Percentiles rank a stretch among this genome's conserved stretches.
Evolutionary conservation across 1,284 basidiomycete species (phyloP).

Genomic region (Inonotus hispidus): DNA sequence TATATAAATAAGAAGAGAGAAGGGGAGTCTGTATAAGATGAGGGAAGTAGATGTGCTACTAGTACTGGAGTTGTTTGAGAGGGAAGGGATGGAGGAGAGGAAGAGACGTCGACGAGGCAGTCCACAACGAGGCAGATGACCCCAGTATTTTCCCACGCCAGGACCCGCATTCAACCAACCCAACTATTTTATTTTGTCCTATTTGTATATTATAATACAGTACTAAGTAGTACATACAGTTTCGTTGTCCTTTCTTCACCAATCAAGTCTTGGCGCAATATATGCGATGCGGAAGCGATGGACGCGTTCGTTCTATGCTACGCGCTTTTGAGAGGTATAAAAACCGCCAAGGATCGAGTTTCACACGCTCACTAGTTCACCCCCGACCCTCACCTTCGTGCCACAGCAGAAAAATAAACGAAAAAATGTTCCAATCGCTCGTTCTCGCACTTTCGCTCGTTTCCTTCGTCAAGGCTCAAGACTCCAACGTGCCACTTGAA

Average conservation of each 20-base stretch:
- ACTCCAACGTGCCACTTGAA: constrained; percentile 32
- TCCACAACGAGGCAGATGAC: not conserved
- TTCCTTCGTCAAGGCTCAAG: constrained; percentile 38
- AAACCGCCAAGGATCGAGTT: not conserved
- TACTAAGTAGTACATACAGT: no score
- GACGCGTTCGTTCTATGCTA: not conserved
- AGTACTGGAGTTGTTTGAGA: not conserved
- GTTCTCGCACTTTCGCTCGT: constrained; percentile 35
- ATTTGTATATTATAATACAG: no score
- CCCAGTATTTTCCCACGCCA: not conserved
- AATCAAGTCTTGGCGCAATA: no score
- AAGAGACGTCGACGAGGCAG: not conserved
- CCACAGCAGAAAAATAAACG: not conserved
- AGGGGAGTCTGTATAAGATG: not conserved
- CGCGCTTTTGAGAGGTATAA: not conserved
- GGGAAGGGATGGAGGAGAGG: not conserved
- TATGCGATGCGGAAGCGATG: no score
- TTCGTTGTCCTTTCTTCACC: no score
- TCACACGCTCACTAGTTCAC: constrained; percentile 10
- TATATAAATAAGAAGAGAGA: constrained; percentile 12
- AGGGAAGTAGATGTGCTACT: not conserved
- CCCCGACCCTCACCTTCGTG: not conserved
- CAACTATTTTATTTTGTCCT: no score
- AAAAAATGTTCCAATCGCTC: constrained; percentile 21
- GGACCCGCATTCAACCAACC: not conserved